Evolutionary conservation across 78 protist genomes (phyloP).

Genomic region (Dictyostelium intermedium): DNA sequence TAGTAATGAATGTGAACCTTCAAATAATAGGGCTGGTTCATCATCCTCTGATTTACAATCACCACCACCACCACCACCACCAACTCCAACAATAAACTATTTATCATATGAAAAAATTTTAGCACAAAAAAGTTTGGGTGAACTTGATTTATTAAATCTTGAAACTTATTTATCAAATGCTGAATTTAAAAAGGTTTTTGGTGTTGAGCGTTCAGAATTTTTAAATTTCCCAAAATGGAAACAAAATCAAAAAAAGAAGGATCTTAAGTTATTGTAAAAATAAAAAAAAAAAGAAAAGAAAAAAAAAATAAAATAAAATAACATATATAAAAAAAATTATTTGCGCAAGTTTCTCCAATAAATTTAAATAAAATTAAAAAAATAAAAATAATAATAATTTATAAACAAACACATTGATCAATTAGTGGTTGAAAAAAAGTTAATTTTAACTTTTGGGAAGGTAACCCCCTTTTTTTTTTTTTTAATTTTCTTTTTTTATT

Average conservation of each 20-base stretch:
- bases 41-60: background rate
- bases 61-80: background rate
- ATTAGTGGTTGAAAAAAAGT: no score
- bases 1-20: background rate
- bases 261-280: constrained; percentile 58
- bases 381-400: no score
- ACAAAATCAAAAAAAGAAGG: constrained; percentile 71
- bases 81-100: background rate
- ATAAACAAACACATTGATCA: no score
- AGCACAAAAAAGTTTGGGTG: background rate
- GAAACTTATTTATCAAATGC: constrained; percentile 78
- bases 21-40: background rate
- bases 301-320: background rate
- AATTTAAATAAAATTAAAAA: no score
- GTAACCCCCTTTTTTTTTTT: no score
- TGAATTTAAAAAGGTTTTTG: constrained; percentile 77
- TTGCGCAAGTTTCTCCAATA: no score
- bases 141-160: constrained; percentile 6
- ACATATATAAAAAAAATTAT: background rate
- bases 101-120: constrained; percentile 22
- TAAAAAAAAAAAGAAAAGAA: background rate
- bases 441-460: no score
- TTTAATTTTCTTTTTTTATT: no score
- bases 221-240: constrained; percentile 83
- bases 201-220: constrained; percentile 38